Evolutionary conservation across 495 filamentous ascomycete species (phyloP).

Genomic region (Talaromyces stipitatus): DNA sequence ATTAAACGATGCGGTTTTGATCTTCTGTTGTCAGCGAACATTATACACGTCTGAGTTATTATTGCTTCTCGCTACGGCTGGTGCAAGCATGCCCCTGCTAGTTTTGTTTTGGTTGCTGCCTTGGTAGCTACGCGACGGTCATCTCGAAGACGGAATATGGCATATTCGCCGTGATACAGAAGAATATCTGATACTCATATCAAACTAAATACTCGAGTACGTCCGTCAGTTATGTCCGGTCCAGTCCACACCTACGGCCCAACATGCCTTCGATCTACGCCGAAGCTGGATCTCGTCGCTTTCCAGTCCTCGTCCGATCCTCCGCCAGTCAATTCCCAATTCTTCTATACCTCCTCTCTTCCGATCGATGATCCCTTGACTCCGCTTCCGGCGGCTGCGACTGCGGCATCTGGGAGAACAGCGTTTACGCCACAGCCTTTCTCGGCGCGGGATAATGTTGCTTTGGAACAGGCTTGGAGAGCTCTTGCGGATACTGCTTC

Average conservation of each 20-base stretch:
- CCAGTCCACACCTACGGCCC: constrained; percentile 49
- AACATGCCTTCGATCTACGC: constrained; percentile 39
- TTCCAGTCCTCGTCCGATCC: constrained; percentile 25
- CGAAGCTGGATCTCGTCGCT: constrained; percentile 25
- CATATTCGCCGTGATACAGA: not conserved
- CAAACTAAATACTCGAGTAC: not conserved
- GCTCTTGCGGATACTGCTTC: constrained; percentile 34
- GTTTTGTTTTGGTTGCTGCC: not conserved
- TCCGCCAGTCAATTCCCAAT: constrained; percentile 56
- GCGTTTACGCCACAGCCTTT: constrained; percentile 67
- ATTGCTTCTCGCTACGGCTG: not conserved
- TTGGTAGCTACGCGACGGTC: not conserved
- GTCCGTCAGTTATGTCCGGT: constrained; percentile 31
- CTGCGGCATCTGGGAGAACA: constrained; percentile 36
- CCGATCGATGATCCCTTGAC: constrained; percentile 80
- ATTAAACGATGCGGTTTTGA: not conserved
- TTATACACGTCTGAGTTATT: not conserved
- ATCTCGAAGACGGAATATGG: not conserved
- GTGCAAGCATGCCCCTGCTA: not conserved
- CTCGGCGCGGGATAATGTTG: constrained; percentile 63
- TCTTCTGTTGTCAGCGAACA: not conserved
- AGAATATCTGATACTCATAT: not conserved
- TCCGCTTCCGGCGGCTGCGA: constrained; percentile 49
- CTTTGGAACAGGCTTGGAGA: constrained; percentile 67
- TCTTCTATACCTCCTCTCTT: constrained; percentile 70